Evolutionary conservation across 805 yeast genomes (phyloP), one percentile per base, ranked within the genome.

Genomic region (Sugiyamaella lignohabitans): DNA sequence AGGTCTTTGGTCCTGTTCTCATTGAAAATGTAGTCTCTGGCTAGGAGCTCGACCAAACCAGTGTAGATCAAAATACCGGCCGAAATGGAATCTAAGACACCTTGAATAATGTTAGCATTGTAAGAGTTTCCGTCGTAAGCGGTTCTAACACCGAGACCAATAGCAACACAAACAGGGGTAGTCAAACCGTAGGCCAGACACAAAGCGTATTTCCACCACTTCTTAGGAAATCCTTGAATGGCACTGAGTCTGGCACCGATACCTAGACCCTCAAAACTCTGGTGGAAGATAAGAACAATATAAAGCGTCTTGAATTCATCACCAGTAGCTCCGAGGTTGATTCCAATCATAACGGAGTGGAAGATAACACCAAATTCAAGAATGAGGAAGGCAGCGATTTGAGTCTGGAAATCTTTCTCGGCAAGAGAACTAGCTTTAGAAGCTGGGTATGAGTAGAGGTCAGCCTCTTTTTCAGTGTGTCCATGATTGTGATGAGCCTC

Each of bases 181-280:
- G 82, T 73, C 19, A 84, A 47, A 10, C 78, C 72, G 56, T 76
- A 82, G 6, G 67, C 78, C 24, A 70, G 16, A 39, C 76, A 75
- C 48, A 78, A 62, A 1, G 68, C 50, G 64, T 74, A 79, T 3
- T 85, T 84, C 38, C 75, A 63, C 69, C 73, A 72, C 46, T 67
- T 60, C 53, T 63, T 68, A 5, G 84, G 82, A 76, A 82, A 82
- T 27, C 32, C 32, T 2, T 71, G 67, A 17, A 79, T 76, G 32
- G 72, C 71, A 1, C 84, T 78, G 41, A 81, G 64, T 61, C 93
- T 74, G 8, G 89, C 72, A 27, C 91, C 89, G 52, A 83, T 71
- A 55, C 91, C 91, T 45, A 84, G 71, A 53, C 91, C 91, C 68
- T 84, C 91, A 58, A 84, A 84, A 59, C 79, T 71, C 64, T 84